phyloP scores from a whole-genome alignment of 2,329 filamentous ascomycete species.

The Fusarium goolgardi region DNA sequence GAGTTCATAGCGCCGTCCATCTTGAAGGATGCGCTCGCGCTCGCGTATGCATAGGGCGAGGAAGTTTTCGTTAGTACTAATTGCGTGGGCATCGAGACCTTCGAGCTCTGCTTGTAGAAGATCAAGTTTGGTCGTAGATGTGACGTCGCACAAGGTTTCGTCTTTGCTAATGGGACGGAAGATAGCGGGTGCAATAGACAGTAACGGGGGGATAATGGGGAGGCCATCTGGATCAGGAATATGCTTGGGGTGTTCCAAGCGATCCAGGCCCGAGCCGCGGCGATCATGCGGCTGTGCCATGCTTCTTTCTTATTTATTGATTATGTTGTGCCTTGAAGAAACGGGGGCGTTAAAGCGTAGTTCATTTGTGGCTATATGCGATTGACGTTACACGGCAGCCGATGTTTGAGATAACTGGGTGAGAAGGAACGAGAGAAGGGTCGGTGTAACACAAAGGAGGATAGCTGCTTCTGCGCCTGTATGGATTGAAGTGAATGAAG shows the following conservation, averaged over 20 bases:
- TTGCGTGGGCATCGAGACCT: conserved; percentile 43
- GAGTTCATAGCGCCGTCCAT: conserved; percentile 36
- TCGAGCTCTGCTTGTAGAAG: conserved; percentile 40
- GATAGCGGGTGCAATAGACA: conserved; percentile 34
- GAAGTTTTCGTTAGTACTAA: conserved; percentile 49
- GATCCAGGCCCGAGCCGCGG: background rate
- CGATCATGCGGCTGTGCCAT: conserved; percentile 30
- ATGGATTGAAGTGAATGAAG: conserved; percentile 1
- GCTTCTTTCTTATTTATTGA: background rate
- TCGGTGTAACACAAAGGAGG: background rate
- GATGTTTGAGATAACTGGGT: conserved; percentile 14
- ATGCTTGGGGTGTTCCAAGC: background rate
- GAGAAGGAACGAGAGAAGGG: background rate
- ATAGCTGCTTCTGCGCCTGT: conserved; percentile 22
- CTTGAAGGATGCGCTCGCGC: conserved; percentile 48
- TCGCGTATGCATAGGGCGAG: conserved; percentile 48
- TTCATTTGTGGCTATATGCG: conserved; percentile 11
- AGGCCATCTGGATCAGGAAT: conserved; percentile 28
- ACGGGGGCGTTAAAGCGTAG: background rate
- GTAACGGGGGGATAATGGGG: conserved; percentile 23
- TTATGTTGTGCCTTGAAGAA: background rate
- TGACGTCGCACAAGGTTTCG: conserved; percentile 11
- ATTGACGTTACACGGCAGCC: conserved; percentile 15
- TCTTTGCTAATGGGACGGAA: conserved; percentile 50
- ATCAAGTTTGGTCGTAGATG: conserved; percentile 26